Conservation (phyloP, 139 green algal genomes). For the Deuterostichococcus epilithicus region DNA sequence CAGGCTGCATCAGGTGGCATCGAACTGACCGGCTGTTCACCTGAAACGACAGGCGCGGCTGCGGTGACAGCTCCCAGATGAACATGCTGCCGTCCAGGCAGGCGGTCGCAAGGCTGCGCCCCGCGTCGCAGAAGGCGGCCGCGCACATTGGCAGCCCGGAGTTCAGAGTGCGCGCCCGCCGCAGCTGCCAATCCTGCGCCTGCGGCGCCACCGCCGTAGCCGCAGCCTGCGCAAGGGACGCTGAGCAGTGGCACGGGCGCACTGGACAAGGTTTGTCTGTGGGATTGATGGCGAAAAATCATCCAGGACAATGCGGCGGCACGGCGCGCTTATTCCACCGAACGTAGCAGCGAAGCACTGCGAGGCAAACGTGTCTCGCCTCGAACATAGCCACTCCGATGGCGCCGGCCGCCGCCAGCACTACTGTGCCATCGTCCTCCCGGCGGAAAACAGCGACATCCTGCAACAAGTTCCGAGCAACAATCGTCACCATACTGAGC, state of each 20-base stretch:
- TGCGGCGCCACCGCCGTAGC: no score
- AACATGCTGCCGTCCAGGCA: constrained; percentile 1
- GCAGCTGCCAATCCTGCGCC: background rate
- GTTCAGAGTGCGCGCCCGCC: background rate
- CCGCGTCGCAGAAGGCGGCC: background rate
- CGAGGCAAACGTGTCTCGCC: no score
- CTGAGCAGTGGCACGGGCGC: no score
- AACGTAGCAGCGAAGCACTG: background rate
- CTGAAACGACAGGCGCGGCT: background rate
- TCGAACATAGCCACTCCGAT: background rate
- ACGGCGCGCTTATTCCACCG: no score
- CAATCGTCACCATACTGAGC: no score
- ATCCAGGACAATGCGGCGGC: no score
- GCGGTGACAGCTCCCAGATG: background rate
- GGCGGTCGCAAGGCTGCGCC: background rate
- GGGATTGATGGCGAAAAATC: no score
- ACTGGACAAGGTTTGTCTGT: no score
- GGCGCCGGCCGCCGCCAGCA: background rate
- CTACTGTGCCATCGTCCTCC: background rate
- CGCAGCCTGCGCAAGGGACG: no score
- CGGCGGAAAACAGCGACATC: background rate
- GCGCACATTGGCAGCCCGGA: background rate
- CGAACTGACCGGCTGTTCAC: background rate
- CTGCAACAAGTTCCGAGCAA: background rate
- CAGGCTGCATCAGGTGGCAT: background rate